These are phyloP conservation scores for Orychophragmus violaceus DNA, from an alignment of 345 rosid genomes.

Conservation along the genomic window DNA sequence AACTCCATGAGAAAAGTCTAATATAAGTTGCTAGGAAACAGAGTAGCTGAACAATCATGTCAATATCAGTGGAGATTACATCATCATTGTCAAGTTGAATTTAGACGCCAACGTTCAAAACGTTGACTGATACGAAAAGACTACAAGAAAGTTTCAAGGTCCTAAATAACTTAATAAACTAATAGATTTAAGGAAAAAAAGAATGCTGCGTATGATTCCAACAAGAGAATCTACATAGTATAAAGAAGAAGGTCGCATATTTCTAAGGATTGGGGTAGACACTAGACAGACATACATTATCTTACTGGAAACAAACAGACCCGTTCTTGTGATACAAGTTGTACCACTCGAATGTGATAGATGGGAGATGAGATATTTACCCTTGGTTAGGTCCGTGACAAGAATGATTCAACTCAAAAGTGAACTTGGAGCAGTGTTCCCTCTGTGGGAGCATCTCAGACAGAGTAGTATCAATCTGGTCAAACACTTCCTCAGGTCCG, in stretches of 20 bases:
- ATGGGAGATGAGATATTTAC: constrained; percentile 15
- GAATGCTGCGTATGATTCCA: not conserved
- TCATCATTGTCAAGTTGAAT: too few species aligned
- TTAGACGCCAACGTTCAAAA: too few species aligned
- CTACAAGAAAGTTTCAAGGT: not conserved
- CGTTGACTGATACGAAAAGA: not conserved
- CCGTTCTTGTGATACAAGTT: not conserved
- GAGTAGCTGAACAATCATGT: too few species aligned
- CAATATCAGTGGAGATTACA: too few species aligned
- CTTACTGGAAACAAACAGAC: constrained; percentile 1
- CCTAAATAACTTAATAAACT: not conserved
- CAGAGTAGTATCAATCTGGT: constrained; percentile 41
- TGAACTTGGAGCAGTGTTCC: constrained; percentile 35
- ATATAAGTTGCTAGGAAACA: not conserved
- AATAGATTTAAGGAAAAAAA: not conserved
- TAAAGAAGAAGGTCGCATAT: too few species aligned
- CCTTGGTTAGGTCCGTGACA: constrained; percentile 6
- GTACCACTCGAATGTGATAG: constrained; percentile 12
- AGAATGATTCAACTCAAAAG: constrained; percentile 32
- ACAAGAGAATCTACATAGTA: not conserved
- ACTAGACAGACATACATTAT: not conserved
- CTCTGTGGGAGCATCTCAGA: constrained; percentile 39
- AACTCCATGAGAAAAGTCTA: constrained; percentile 4
- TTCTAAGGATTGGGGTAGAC: constrained; percentile 10
- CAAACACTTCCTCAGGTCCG: not conserved